Percentiles rank a stretch among this genome's conserved stretches.
These are phyloP conservation scores for Amanita thiersii DNA, from an alignment of 768 basidiomycete species.

Conservation along the genomic window DNA sequence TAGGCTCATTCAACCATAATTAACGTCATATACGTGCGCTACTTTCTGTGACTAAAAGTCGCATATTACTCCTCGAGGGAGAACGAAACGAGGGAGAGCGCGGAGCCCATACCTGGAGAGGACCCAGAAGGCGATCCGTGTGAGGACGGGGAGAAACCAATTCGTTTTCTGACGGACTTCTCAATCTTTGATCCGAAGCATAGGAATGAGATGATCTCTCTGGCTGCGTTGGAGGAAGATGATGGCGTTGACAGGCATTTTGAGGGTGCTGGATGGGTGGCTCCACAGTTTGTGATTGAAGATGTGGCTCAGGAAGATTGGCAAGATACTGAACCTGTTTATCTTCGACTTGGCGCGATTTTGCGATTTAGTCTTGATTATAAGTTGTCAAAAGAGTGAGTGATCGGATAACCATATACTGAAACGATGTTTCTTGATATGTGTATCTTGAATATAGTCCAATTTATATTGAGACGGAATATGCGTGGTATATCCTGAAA, in stretches of 20 bases:
- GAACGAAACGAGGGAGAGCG: conserved; percentile 27
- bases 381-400: conserved; percentile 41
- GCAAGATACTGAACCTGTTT: conserved; percentile 26
- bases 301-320: conserved; percentile 53
- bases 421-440: conserved; percentile 1
- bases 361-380: conserved; percentile 45
- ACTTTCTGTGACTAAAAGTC: conserved; percentile 17
- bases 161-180: conserved; percentile 52
- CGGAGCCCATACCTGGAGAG: conserved; percentile 31
- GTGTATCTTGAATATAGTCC: conserved; percentile 31
- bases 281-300: conserved; percentile 44
- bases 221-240: conserved; percentile 36
- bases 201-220: conserved; percentile 35
- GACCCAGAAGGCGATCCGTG: conserved; percentile 21
- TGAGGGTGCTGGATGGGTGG: conserved; percentile 49
- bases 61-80: conserved; percentile 27
- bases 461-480: conserved; percentile 55
- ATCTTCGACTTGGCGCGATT: conserved; percentile 40
- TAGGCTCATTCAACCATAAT: conserved; percentile 4
- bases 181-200: conserved; percentile 49
- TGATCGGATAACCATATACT: too few relatives aligned
- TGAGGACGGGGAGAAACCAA: conserved; percentile 36
- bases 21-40: conserved; percentile 13
- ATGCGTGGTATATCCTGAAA: conserved; percentile 55
- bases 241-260: conserved; percentile 31